Base-by-base conservation (phyloP, 768 basidiomycete genomes). In the Exidia glandulosa region DNA sequence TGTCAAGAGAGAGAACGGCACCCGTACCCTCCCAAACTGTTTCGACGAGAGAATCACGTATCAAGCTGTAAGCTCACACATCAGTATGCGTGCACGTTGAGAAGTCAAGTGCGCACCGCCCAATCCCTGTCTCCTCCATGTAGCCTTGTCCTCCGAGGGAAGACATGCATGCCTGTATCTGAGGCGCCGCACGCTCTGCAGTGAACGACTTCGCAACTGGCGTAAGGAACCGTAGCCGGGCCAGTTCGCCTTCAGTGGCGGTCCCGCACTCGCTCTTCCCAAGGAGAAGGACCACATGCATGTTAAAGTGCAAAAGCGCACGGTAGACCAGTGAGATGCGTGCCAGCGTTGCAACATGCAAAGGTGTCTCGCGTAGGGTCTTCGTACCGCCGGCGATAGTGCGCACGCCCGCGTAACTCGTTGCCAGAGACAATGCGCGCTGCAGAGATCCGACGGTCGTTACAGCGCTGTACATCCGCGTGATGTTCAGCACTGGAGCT, bases 21-120 rank as follows among this genome's bases (percentile, higher is more conserved):
- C 55, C 34, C 0, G 87, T 88, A 0, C 87, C 88, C 70, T 90
- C 89, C 88, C 88, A 90, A 45, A 91, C 88, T 65, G 84, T 86
- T 72, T 90, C 89, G 13, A 90, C 89, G 7, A 86, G 67, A 2
- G 76, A 76, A 72, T 90, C 88, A 3, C 84, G 74, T 31, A 91
- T 85, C 14, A 80, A 65, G 36, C 81, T 79, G 59, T 2, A 30
- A 31, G 58, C 9, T 25, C 23, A 2, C 25, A 25, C 32, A 25
- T 37, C 47, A 29, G 6, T 13, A 16, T 48, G 31, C 57, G 32
- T 37, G 27, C n/a, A 30, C 5, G 7, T 31, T 32, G 29, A 25
- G 4, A 47, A 50, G 16, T 1, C 16, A 34, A 27, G 6, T 37
- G 62, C 73, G 60, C 63, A 76, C 74, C 82, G 74, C 9, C 83